Conservation (phyloP, 257 asterid genomes). For the Fraxinus pennsylvanica region DNA sequence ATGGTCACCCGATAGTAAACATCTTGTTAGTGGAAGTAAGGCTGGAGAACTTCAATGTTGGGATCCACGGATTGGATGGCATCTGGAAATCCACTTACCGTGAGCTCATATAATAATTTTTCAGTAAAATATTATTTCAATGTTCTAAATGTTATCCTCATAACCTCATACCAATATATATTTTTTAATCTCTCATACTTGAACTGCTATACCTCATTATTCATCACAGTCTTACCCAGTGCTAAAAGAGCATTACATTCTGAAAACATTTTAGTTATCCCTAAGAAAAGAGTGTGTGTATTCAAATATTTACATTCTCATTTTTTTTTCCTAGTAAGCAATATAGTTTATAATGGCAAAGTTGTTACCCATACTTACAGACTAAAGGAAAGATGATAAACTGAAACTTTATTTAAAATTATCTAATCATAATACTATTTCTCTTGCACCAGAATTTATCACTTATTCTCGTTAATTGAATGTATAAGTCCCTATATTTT, state of each 20-base stretch:
- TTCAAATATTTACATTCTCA: neutral
- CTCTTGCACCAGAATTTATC: neutral
- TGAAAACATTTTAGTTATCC: neutral
- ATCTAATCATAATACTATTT: neutral
- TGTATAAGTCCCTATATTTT: neutral
- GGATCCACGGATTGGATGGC: conserved; percentile 74
- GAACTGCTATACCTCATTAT: neutral
- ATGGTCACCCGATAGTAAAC: conserved; percentile 90
- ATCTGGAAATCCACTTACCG: conserved; percentile 74
- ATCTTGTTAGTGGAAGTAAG: conserved; percentile 95
- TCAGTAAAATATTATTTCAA: neutral
- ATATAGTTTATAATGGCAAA: neutral
- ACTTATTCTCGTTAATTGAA: no score
- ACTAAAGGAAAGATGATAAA: neutral
- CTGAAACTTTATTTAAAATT: neutral
- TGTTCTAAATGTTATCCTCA: neutral
- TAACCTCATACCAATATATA: neutral
- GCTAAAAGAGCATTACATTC: neutral
- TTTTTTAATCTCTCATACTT: neutral
- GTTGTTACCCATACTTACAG: neutral
- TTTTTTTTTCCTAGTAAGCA: neutral
- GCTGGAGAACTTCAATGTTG: conserved; percentile 86
- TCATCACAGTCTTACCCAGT: neutral
- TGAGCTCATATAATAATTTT: conserved; percentile 32
- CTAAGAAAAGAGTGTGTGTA: neutral